phyloP scores from a whole-genome alignment of 805 yeast species.

The Myxozyma neotropica region DNA sequence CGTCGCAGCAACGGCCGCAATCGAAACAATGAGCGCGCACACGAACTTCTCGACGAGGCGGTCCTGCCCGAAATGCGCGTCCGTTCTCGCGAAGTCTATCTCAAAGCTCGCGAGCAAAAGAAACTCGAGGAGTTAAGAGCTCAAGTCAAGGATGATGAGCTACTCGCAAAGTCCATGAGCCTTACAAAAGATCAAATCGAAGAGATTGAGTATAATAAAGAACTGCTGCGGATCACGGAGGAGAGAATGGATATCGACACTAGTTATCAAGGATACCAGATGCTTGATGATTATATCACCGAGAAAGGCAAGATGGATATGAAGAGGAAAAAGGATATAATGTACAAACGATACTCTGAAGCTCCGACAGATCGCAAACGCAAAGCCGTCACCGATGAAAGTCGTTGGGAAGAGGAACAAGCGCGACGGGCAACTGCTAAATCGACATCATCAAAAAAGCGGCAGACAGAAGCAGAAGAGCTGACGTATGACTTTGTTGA shows the following conservation, averaged over 20 bases:
- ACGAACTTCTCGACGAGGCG: slow-evolving; percentile 28
- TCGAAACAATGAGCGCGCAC: slow-evolving; percentile 14
- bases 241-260: slow-evolving; percentile 46
- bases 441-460: not conserved
- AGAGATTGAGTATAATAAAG: slow-evolving; percentile 56
- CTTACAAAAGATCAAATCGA: slow-evolving; percentile 53
- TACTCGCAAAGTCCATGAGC: slow-evolving; percentile 50
- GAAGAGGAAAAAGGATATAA: slow-evolving; percentile 55
- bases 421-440: slow-evolving; percentile 47
- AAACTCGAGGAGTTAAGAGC: slow-evolving; percentile 48
- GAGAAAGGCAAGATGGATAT: slow-evolving; percentile 56
- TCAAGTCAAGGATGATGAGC: slow-evolving; percentile 54
- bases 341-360: slow-evolving; percentile 47
- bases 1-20: too few relatives aligned
- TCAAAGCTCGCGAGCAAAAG: slow-evolving; percentile 53
- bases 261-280: slow-evolving; percentile 47
- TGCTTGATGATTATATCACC: slow-evolving; percentile 62
- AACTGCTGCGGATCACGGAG: slow-evolving; percentile 50
- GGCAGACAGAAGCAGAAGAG: not conserved
- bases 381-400: slow-evolving; percentile 37
- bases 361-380: slow-evolving; percentile 27
- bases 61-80: slow-evolving; percentile 46
- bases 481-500: slow-evolving; percentile 70
- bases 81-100: slow-evolving; percentile 54
- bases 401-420: slow-evolving; percentile 60